Base-by-base conservation (phyloP, 768 basidiomycete species). In the Panus rudis region DNA sequence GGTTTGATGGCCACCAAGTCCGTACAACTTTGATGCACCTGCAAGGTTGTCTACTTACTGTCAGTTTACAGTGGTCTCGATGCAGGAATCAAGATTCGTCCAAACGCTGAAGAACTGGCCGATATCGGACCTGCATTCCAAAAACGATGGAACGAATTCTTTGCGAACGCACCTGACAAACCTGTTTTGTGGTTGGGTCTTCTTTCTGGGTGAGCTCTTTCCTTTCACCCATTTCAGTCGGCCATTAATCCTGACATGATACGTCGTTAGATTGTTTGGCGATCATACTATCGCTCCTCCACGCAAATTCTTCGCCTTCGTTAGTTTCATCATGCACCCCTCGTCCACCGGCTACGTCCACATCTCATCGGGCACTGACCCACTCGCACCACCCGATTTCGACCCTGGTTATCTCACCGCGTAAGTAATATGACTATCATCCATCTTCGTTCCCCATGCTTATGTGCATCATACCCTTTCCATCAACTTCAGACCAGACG, bases 1-100 rank as follows among this genome's bases (percentile, higher is more conserved):
- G 77, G 78, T 2, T 52, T 73, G 31, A 63, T 82, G 51, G 66
- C 76, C 1, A 67, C 73, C 48, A 82, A 76, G 82, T 80, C 23
- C 3, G 68, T 27, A 22, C 21, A n/a, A 4, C 23, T 34, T 20
- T 21, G 35, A 5, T 19, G 49, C 8, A 45, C 13, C 14, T 31
- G 19, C 19, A 14, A n/a, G 19, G 5, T 33, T 14, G 11, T 32
- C 23, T 11, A 26, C 35, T 3, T 30, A 19, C 33, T 43, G 41
- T 13, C 3, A 8, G 6, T 17, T 2, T 16, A 20, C 37, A 60
- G 61, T 30, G 38, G 42, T 7, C 10, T 58, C 12, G 60, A 60
- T 17, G 45, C 46, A 0, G 57, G 50, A 2, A 34, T 56, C 40
- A 62, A 59, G 39, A 25, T 50, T 14, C 52, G 60, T 3, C 59